Evolutionary conservation across 805 yeast species (phyloP).

Genomic region (Candida dendrica): DNA sequence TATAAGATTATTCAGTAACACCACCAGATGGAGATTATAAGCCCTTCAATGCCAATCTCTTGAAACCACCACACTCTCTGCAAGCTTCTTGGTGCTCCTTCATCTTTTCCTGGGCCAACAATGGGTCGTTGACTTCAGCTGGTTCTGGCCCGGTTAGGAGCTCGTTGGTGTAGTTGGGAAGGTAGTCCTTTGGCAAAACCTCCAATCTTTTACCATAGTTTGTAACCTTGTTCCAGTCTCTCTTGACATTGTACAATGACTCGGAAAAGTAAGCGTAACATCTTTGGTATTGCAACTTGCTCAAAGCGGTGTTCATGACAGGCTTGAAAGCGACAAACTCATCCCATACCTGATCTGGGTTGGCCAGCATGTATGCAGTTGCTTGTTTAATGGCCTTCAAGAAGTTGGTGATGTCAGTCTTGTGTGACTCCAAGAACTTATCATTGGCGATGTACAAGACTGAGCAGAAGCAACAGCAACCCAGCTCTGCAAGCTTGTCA

Average conservation of each 20-base stretch:
- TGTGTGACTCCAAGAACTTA: constrained; percentile 37
- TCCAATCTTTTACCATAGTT: constrained; percentile 48
- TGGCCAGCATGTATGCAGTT: constrained; percentile 37
- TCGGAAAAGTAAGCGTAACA: constrained; percentile 49
- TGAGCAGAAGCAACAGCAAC: constrained; percentile 55
- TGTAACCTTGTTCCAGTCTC: constrained; percentile 53
- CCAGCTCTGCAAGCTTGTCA: constrained; percentile 47
- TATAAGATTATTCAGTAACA: too few species aligned
- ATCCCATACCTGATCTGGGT: constrained; percentile 39
- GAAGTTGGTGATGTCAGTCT: constrained; percentile 37
- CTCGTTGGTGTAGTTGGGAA: constrained; percentile 44
- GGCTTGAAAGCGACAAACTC: constrained; percentile 43
- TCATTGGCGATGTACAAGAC: constrained; percentile 48
- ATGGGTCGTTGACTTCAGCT: constrained; percentile 37
- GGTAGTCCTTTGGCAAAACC: constrained; percentile 41
- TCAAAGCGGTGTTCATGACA: constrained; percentile 32
- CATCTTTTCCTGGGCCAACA: constrained; percentile 41
- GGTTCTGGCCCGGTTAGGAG: constrained; percentile 45
- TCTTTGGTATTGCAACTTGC: constrained; percentile 41
- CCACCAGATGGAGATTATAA: too few species aligned
- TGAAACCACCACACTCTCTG: constrained; percentile 40
- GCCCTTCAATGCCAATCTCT: constrained; percentile 27
- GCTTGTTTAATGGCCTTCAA: constrained; percentile 43
- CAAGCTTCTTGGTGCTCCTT: constrained; percentile 38
- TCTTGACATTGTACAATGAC: constrained; percentile 43